A percentile compares a stretch with the other conserved stretches of the same genome.
phyloP scores from a whole-genome alignment of 2,329 filamentous ascomycete genomes.

The Aspergillus terreus region DNA sequence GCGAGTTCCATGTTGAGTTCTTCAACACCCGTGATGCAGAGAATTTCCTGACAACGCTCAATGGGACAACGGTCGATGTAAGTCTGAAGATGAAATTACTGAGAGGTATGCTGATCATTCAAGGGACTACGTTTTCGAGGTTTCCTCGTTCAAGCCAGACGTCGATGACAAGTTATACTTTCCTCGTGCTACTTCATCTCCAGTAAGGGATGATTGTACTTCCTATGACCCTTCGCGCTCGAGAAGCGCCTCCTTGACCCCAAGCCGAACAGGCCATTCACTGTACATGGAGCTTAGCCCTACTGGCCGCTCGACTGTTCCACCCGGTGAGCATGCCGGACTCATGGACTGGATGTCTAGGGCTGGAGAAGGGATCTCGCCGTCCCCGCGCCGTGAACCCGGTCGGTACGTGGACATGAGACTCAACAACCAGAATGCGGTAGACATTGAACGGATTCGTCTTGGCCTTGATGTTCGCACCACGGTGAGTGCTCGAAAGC shows the following conservation, averaged over 20 bases:
- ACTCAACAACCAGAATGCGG: slow-evolving; percentile 40
- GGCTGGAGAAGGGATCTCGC: slow-evolving; percentile 25
- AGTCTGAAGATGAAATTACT: slow-evolving; percentile 6
- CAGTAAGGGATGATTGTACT: slow-evolving; percentile 13
- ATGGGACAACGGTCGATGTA: slow-evolving; percentile 35
- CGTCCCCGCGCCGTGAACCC: slow-evolving; percentile 26
- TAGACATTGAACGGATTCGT: slow-evolving; percentile 43
- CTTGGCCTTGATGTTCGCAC: slow-evolving; percentile 70
- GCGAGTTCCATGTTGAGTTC: slow-evolving; percentile 39
- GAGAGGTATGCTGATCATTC: neutral
- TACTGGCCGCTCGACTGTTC: slow-evolving; percentile 39
- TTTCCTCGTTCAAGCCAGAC: slow-evolving; percentile 30
- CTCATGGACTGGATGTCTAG: slow-evolving; percentile 30
- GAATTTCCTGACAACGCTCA: slow-evolving; percentile 32
- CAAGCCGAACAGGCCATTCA: slow-evolving; percentile 12
- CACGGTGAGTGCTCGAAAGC: slow-evolving; percentile 54
- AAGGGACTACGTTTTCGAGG: slow-evolving; percentile 31
- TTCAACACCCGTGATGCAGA: slow-evolving; percentile 36
- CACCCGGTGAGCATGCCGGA: slow-evolving; percentile 30
- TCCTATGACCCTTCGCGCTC: slow-evolving; percentile 14
- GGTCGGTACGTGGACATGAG: slow-evolving; percentile 26
- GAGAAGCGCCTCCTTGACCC: slow-evolving; percentile 13
- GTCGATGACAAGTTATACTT: slow-evolving; percentile 15
- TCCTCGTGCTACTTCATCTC: slow-evolving; percentile 11
- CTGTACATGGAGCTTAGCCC: slow-evolving; percentile 34